Base-by-base conservation (phyloP, 2,329 filamentous ascomycete species). In the Scleromitrula shiraiana region DNA sequence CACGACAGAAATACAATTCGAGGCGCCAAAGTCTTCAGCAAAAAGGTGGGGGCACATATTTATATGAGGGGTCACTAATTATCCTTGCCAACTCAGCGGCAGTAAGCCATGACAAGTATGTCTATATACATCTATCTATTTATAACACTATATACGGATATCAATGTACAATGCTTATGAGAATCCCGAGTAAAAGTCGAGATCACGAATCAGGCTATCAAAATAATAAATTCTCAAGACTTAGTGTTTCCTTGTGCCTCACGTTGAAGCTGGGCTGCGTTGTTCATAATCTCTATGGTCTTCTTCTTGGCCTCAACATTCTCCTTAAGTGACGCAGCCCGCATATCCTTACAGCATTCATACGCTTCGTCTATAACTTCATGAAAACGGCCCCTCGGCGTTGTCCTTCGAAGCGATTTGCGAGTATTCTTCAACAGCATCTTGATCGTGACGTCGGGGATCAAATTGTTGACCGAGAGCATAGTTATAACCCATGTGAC, bases 401-500 rank as follows among this genome's bases (percentile, higher is more conserved):
- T 19, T n/a, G 15, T 20, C 12, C 19, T 27, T 14, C 33, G 39
- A 36, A 19, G 14, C 9, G 2, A 5, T 22, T 29, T 33, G 5
- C 43, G 40, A 5, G 33, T 27, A n/a, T 51, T 40, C 17, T 57
- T 58, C 5, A 63, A 23, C 10, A 39, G n/a, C 1, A 15, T 10
- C 19, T 51, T 49, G 41, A 64, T 58, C 6, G 36, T 41, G 2
- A 23, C 20, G 26, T 63, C 60, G 0, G 62, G 61, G 17, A 47
- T 29, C 9, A 63, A 15, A 5, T 51, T 51, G 38, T 62, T 61
- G 29, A 32, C 38, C 10, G 39, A 35, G 5, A 64, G 35, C 22
- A 49, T 52, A 19, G 56, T 27, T 12, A 60, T 44, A 7, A 61
- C 54, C 59, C 58, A 63, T 12, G 51, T 39, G 9, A 65, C 40